Conservation (phyloP, 768 basidiomycete species). For the Lactarius akahatsu region DNA sequence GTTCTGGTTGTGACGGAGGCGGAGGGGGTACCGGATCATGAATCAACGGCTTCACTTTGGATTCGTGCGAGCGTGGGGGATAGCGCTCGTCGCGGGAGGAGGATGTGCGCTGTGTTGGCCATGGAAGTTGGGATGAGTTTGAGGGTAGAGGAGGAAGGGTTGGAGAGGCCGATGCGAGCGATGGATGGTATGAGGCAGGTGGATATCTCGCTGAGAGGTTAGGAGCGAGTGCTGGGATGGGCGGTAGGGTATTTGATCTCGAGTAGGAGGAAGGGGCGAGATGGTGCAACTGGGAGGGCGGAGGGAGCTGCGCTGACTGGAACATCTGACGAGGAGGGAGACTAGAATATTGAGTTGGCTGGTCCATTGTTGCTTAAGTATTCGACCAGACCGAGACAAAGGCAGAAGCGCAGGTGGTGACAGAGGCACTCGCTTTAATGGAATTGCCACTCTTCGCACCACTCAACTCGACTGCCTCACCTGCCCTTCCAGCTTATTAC, state of each 20-base stretch:
- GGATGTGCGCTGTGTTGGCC: slow-evolving; percentile 37
- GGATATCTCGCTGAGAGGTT: slow-evolving; percentile 36
- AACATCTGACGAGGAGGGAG: slow-evolving; percentile 39
- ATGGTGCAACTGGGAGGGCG: slow-evolving; percentile 43
- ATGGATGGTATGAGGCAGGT: slow-evolving; percentile 39
- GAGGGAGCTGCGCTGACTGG: slow-evolving; percentile 45
- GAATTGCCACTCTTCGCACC: slow-evolving; percentile 1
- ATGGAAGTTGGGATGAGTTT: slow-evolving; percentile 34
- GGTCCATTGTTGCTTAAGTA: slow-evolving; percentile 33
- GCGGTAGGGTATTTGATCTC: slow-evolving; percentile 45
- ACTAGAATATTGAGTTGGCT: slow-evolving; percentile 31
- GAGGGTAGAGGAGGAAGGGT: slow-evolving; percentile 35
- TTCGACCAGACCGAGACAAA: slow-evolving; percentile 12
- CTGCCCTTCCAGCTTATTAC: slow-evolving; percentile 21
- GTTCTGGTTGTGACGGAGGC: slow-evolving; percentile 27
- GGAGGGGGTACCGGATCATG: slow-evolving; percentile 25
- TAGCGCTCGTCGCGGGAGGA: slow-evolving; percentile 38
- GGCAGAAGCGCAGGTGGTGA: slow-evolving; percentile 2
- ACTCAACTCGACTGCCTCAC: neutral
- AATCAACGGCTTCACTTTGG: slow-evolving; percentile 32
- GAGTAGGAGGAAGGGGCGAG: slow-evolving; percentile 38
- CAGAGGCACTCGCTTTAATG: slow-evolving; percentile 14
- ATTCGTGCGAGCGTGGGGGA: slow-evolving; percentile 32
- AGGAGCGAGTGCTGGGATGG: slow-evolving; percentile 36
- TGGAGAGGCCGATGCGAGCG: slow-evolving; percentile 36